Evolutionary conservation across 1,284 basidiomycete genomes (phyloP), one percentile per base, ranked within the genome.

Genomic region (Rhodotorula sp.): DNA sequence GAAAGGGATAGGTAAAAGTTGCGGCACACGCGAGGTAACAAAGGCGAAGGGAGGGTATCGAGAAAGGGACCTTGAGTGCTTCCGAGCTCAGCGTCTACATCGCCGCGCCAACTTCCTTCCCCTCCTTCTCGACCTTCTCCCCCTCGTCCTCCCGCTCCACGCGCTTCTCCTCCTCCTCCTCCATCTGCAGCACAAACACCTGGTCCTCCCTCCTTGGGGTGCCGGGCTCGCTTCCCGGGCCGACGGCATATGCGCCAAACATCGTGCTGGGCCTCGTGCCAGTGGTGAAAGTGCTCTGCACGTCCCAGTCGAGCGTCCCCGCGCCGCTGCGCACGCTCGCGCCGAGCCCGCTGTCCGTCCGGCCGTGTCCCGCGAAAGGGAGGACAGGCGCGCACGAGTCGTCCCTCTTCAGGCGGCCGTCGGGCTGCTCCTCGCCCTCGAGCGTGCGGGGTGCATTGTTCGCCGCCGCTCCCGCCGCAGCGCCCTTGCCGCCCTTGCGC

Each of bases 161-260:
- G n/a, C 37, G 15, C 64, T 70, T 32, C 32, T 55, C 48, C 51
- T 63, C 66, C 39, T 51, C 55, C 46, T 67, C 70, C 12, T 46
- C 55, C 46, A 71, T 67, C 15, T 54, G 17, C 10, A 71, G n/a
- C 32, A 71, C 66, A 46, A 71, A 71, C 21, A 71, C 70, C 29
- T 46, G 37, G 34, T 66, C 64, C 27, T 57, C 56, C 5, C 37
- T n/a, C 54, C 27, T 34, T 44, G 44, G 44, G 44, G 54, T 29
- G 2, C 44, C 63, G 25, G 54, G 32, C 32, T 58, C 57, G 57
- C 44, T 41, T 32, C 19, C 10, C 51, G 25, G 29, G 7, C 19
- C 54, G 6, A 32, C 34, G n/a, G 32, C 53, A 22, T 54, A 32
- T n/a, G 41, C 57, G 9, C 57, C 57, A 29, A 32, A 39, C 57